Evolutionary conservation across 495 filamentous ascomycete genomes (phyloP).

Genomic region (Podospora fimiseda): DNA sequence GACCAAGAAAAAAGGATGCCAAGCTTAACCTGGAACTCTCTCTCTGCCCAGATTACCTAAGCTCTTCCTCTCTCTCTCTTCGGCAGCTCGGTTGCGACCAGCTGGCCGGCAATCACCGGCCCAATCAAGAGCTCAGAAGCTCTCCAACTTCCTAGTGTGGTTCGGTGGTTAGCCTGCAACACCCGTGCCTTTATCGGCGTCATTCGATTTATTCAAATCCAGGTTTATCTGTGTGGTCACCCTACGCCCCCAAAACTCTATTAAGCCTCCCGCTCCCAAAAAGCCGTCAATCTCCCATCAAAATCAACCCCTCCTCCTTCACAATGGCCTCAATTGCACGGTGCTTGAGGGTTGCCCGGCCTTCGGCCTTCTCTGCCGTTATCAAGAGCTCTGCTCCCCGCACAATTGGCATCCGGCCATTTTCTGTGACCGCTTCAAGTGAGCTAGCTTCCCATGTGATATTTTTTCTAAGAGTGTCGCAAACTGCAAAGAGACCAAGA

Average conservation of each 20-base stretch:
- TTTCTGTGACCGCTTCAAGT: slow-evolving; percentile 41
- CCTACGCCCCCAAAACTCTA: background rate
- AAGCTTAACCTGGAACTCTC: slow-evolving; percentile 9
- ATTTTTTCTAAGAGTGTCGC: background rate
- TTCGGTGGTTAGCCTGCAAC: too few relatives aligned
- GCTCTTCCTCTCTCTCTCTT: too few relatives aligned
- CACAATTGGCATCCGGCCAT: slow-evolving; percentile 30
- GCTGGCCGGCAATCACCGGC: slow-evolving; percentile 15
- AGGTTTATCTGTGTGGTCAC: background rate
- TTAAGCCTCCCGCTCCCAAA: slow-evolving; percentile 3
- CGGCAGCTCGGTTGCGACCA: slow-evolving; percentile 3
- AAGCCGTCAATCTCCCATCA: background rate
- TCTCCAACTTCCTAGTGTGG: background rate
- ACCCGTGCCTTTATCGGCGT: slow-evolving; percentile 8
- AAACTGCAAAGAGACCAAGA: background rate
- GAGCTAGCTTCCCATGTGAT: slow-evolving; percentile 22
- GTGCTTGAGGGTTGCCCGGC: slow-evolving; percentile 39
- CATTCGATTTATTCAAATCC: slow-evolving; percentile 11
- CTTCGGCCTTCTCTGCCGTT: slow-evolving; percentile 33
- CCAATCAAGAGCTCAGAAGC: background rate
- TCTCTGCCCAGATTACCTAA: too few relatives aligned
- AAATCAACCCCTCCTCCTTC: slow-evolving; percentile 3
- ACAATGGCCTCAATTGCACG: slow-evolving; percentile 46
- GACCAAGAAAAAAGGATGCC: background rate
- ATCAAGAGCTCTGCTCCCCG: slow-evolving; percentile 27